Conservation (phyloP, 805 yeast genomes). For the Lachancea sp. region DNA sequence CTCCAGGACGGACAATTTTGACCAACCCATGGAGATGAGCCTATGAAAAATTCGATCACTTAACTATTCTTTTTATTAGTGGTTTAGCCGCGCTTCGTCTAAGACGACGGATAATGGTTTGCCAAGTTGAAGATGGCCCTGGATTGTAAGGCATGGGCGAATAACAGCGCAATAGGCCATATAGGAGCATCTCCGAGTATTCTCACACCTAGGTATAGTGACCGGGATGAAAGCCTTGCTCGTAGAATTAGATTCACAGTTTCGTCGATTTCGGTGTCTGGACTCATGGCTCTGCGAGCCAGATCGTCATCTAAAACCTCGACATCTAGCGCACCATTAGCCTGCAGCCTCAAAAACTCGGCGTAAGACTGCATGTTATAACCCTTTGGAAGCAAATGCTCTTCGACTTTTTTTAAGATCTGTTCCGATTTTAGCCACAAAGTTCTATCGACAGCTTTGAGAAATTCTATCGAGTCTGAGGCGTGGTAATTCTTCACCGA, state of each 20-base stretch:
- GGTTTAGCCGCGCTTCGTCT: not conserved
- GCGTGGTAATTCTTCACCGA: constrained; percentile 38
- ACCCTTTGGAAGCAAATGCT: constrained; percentile 46
- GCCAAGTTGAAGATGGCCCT: constrained; percentile 42
- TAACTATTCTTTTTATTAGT: not conserved
- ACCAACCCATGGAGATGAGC: too few species aligned
- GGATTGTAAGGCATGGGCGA: constrained; percentile 72
- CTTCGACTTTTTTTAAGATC: constrained; percentile 54
- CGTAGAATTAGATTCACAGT: constrained; percentile 43
- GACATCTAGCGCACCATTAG: constrained; percentile 54
- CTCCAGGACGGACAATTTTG: too few species aligned
- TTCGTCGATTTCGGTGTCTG: constrained; percentile 38
- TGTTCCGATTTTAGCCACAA: constrained; percentile 61
- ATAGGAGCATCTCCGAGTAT: constrained; percentile 80
- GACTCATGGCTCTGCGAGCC: constrained; percentile 42
- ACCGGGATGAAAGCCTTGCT: constrained; percentile 48
- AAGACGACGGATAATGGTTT: constrained; percentile 2
- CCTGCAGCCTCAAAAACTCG: constrained; percentile 51
- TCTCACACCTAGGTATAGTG: constrained; percentile 64
- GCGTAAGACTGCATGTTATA: constrained; percentile 49
- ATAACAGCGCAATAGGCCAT: constrained; percentile 75
- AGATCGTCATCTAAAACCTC: constrained; percentile 40
- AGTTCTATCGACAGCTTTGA: constrained; percentile 48
- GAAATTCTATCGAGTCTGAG: constrained; percentile 17
- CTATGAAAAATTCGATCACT: too few species aligned